Evolutionary conservation across 306 rosid genomes (phyloP).

Genomic region (Casuarina cunninghamiana): DNA sequence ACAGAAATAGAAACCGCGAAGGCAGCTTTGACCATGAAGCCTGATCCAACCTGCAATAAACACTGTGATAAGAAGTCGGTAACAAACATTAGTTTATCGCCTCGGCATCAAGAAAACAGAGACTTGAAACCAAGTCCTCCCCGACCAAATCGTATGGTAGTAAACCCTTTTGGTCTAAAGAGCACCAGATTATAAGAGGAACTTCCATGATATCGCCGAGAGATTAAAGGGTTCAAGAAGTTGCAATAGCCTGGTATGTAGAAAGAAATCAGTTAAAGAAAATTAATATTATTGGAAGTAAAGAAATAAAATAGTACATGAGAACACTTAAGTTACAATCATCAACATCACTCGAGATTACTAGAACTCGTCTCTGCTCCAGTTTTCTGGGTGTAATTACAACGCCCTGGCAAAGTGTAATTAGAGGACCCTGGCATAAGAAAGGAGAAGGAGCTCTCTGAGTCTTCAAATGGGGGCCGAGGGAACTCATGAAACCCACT

Average conservation of each 20-base stretch:
- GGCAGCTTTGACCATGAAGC: too few relatives aligned
- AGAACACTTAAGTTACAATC: conserved; percentile 31
- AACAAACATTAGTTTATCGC: too few relatives aligned
- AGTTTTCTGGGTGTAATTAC: conserved; percentile 57
- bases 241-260: neutral
- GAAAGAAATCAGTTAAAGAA: conserved; percentile 19
- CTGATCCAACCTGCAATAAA: too few relatives aligned
- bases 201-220: too few relatives aligned
- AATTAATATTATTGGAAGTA: conserved; percentile 26
- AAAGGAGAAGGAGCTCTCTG: conserved; percentile 73
- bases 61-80: too few relatives aligned
- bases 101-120: too few relatives aligned
- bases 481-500: conserved; percentile 81
- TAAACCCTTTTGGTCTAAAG: too few relatives aligned
- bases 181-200: too few relatives aligned
- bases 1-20: too few relatives aligned
- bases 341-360: conserved; percentile 26
- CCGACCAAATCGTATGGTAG: too few relatives aligned
- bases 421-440: conserved; percentile 67
- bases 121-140: too few relatives aligned
- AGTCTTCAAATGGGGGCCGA: conserved; percentile 79
- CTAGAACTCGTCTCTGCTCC: conserved; percentile 61
- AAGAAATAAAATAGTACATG: conserved; percentile 43
- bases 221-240: neutral
- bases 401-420: conserved; percentile 59